Evolutionary conservation across 148 eudicot species (phyloP), one percentile per base, ranked within the genome.

Genomic region (Silene latifolia): DNA sequence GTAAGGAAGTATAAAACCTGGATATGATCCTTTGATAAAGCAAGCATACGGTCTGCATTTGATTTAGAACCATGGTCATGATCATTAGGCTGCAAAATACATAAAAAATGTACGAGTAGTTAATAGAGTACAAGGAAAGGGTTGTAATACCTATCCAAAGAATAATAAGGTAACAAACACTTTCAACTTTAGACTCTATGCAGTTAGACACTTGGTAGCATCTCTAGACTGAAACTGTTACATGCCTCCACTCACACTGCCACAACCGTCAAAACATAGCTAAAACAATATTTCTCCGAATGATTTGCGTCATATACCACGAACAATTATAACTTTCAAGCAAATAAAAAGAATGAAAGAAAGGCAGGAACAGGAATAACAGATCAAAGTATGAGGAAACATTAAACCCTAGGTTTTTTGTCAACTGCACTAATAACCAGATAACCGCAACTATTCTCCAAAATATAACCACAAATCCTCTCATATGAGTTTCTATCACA

Each of bases 21-120:
- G 80, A 95, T 95, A 80, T 87, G 93, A 83, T 95, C 98, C 85
- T 89, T 92, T 42, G 89, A 83, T 44, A 69, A 66, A 67, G 96
- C 90, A 80, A 92, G 98, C 87, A 88, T 89, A 58, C 82, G 91
- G 53, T 80, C 90, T 76, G 83, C 85, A 84, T 75, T 83, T 73
- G 82, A 87, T 83, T 88, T 53, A 65, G 83, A 78, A 66, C 97
- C 96, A 85, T 91, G 93, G 79, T 95, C 88, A 78, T 89, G 88
- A 77, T 79, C 93, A 84, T 95, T 95, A 67, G 98, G 92, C 98
- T 95, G 93, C 70, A 71, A 72, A 32, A 51, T 15, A 51, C 56
- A 51, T 3, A 51, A 39, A 62, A 65, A 74, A 15, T 64, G 20
- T 25, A 32, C 35, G 35, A 32, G 32, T 25, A 14, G 32, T 63